Base-by-base conservation (phyloP, 345 rosid species). In the Arabis hirsuta region DNA sequence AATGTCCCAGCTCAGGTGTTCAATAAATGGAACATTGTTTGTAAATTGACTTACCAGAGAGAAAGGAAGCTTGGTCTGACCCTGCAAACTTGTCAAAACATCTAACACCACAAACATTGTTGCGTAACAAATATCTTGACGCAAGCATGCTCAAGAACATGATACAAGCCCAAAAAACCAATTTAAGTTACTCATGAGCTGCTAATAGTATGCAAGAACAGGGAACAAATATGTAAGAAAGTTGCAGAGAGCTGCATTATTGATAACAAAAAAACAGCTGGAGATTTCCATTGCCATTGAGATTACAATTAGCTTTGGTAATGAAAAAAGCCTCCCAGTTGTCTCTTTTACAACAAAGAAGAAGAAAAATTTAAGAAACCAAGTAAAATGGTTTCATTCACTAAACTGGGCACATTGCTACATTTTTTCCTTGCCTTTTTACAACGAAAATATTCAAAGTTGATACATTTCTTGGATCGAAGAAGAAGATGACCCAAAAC, bases 261-360 rank as follows among this genome's bases (percentile, higher is more conserved):
- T 70, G 57, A 62, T 65, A 76, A 61, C 29, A 4, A 38, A 34
- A 19, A 22, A 50, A 59, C 55, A 74, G 61, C 63, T 75, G 69
- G 69, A 67, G 55, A 76, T 69, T 61, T 50, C 42, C 74, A 69
- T 69, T 63, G 53, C 79, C 74, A 73, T 55, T 52, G 74, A 54
- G 65, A 75, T 75, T 76, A 76, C 79, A 76, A 62, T 76, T 76
- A 69, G 70, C 51, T 45, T 68, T 55, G 79, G 75, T 76, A 57
- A 76, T 55, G 71, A 8, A 66, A 65, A 72, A 64, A 54, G 5
- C 60, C 24, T 22, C 41, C 52, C 71, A 76, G 76, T 26, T 42
- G 48, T 63, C 55, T 76, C 67, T 64, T 32, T 64, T 71, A 71
- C 80, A 76, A 76, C 41, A 59, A 36, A 36, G 36, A 50, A 67